phyloP scores from a whole-genome alignment of 75 land plant species.

The Pinus taeda region DNA sequence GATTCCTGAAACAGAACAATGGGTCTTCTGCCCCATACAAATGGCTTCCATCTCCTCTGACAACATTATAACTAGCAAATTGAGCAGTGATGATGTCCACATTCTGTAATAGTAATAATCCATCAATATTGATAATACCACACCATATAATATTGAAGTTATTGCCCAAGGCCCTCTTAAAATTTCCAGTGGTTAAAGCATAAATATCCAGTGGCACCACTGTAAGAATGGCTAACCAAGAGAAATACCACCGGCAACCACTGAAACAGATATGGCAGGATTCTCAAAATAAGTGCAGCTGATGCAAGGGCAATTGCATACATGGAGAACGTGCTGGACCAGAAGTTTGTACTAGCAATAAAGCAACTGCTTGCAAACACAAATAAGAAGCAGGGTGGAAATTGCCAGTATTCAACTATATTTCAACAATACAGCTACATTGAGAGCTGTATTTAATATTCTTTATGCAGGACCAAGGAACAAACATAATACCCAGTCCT shows the following conservation, averaged over 20 bases:
- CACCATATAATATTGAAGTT: conserved; percentile 34
- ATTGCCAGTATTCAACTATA: conserved; percentile 84
- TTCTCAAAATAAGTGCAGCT: conserved; percentile 66
- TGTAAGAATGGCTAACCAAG: conserved; percentile 96
- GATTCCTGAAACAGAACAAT: conserved; percentile 78
- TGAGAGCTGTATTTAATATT: conserved; percentile 69
- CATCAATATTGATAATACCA: conserved; percentile 56
- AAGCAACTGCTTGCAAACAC: conserved; percentile 96
- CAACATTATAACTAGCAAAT: conserved; percentile 87
- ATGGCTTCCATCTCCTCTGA: conserved; percentile 92
- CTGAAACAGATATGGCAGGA: conserved; percentile 58
- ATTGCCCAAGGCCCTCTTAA: conserved; percentile 53
- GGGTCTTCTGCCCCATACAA: conserved; percentile 94
- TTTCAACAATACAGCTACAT: conserved; percentile 71
- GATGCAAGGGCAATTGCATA: conserved; percentile 83
- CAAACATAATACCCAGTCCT: conserved; percentile 87
- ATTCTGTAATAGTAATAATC: conserved; percentile 77
- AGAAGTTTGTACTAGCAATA: conserved; percentile 95
- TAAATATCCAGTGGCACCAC: conserved; percentile 73
- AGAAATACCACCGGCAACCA: conserved; percentile 76
- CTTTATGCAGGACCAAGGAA: conserved; percentile 78
- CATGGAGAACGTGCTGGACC: conserved; percentile 98
- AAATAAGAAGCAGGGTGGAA: conserved; percentile 77
- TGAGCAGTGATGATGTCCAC: conserved; percentile 94
- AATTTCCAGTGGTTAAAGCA: conserved; percentile 49